Evolutionary conservation across 495 filamentous ascomycete species (phyloP).

Genomic region (Pyrenula aspistea): DNA sequence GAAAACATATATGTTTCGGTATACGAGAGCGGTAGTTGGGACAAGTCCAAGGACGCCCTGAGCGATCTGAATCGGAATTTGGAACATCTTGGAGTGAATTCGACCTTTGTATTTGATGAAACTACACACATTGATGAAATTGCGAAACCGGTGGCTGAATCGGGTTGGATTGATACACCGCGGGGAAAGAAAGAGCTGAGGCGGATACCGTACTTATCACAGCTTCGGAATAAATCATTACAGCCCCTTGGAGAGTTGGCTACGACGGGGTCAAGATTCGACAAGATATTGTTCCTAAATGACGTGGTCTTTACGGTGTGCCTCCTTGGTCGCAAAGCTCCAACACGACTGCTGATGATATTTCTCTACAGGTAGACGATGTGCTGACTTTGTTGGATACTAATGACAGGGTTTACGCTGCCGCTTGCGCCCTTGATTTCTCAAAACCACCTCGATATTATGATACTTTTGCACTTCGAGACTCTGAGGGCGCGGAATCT

Average conservation of each 20-base stretch:
- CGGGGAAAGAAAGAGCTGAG: conserved; percentile 40
- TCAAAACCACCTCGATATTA: conserved; percentile 56
- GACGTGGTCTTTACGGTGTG: conserved; percentile 62
- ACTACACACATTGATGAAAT: conserved; percentile 45
- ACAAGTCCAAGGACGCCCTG: conserved; percentile 54
- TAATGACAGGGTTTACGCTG: conserved; percentile 59
- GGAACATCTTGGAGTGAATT: conserved; percentile 34
- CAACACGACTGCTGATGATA: conserved; percentile 1
- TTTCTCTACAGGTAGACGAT: conserved; percentile 39
- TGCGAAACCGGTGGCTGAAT: conserved; percentile 16
- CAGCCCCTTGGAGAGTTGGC: conserved; percentile 33
- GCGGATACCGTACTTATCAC: conserved; percentile 58
- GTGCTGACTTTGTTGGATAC: conserved; percentile 60
- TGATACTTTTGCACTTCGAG: conserved; percentile 78
- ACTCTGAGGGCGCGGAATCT: conserved; percentile 47
- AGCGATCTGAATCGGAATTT: conserved; percentile 44
- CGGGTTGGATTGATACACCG: conserved; percentile 47
- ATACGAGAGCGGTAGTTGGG: conserved; percentile 61
- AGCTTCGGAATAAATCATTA: conserved; percentile 45
- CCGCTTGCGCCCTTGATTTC: conserved; percentile 76
- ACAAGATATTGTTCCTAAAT: conserved; percentile 61
- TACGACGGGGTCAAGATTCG: conserved; percentile 39
- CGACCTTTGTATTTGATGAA: conserved; percentile 24
- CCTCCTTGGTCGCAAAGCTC: conserved; percentile 1
- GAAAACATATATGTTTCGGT: conserved; percentile 62